Base-by-base conservation (phyloP, 495 filamentous ascomycete genomes). In the Hypoxylon fragiforme region DNA sequence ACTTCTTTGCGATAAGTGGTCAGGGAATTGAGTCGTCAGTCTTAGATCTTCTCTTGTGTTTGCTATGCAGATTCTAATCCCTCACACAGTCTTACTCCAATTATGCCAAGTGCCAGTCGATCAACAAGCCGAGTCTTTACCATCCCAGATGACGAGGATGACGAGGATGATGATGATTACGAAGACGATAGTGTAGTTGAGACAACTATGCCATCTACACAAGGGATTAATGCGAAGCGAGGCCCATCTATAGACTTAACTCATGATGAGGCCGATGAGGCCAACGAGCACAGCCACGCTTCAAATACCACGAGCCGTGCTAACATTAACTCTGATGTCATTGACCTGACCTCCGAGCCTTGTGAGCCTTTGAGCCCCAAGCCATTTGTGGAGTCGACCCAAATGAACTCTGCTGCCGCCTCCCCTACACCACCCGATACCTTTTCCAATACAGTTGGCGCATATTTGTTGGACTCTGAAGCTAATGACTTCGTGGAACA, bases 131-230 rank as follows among this genome's bases (percentile, higher is more conserved):
- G 62, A 24, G 53, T 57, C 19, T 73, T 72, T 61, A 81, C 83
- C 28, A 79, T 82, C 20, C 72, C 66, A 11, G 71, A 70, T 14
- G 74, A 76, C 20, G 63, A 68, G 36, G 70, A 71, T 26, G 75
- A 77, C 5, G 68, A 73, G 7, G 73, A 80, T 32, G 78, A 75
- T 9, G 80, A 74, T 5, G 31, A 35, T 7, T 4, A 35, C 31
- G 24, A 28, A 15, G 65, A 73, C 31, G 72, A 74, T 15, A 64
- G 59, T 19, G 60, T 62, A 1, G 40, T 60, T n/a, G 48, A 62
- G 48, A 59, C 13, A 7, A 50, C 18, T 11, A 44, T 37, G 19
- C 18, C 34, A 26, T 13, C 55, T 47, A 48, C 21, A 49, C 58
- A 8, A 22, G 65, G 43, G 31, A 32, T 7, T 22, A 31, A 13